Evolutionary conservation across 2,329 filamentous ascomycete genomes (phyloP).

Genomic region (Setomelanomma holmii): DNA sequence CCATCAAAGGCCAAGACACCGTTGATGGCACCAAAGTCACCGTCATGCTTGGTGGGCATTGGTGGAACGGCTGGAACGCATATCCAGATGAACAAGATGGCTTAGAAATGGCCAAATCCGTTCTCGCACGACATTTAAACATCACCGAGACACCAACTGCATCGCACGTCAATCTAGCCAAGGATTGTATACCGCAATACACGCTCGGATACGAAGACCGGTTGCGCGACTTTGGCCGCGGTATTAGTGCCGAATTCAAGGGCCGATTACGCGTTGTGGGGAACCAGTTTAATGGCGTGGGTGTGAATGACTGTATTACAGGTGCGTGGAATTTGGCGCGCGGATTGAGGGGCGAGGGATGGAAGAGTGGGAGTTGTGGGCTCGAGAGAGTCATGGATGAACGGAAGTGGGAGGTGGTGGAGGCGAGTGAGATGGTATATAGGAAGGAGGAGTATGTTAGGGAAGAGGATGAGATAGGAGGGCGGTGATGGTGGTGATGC

Average conservation of each 20-base stretch:
- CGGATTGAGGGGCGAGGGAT: conserved; percentile 43
- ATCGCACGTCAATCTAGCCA: conserved; percentile 66
- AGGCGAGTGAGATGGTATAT: conserved; percentile 13
- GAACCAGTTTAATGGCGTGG: conserved; percentile 56
- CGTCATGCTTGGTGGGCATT: conserved; percentile 93
- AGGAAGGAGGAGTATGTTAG: conserved; percentile 1
- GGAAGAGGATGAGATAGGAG: neutral
- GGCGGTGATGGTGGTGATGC: too few species aligned
- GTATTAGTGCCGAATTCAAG: conserved; percentile 64
- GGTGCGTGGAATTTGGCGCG: conserved; percentile 62
- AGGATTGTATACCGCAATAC: conserved; percentile 90
- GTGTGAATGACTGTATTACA: conserved; percentile 61
- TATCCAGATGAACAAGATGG: conserved; percentile 72
- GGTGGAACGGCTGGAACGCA: conserved; percentile 73
- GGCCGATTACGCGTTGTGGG: conserved; percentile 69
- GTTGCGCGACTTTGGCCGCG: conserved; percentile 63
- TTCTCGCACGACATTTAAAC: conserved; percentile 76
- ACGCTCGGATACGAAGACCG: conserved; percentile 74
- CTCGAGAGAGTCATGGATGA: conserved; percentile 29
- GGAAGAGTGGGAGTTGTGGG: conserved; percentile 35
- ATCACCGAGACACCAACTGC: conserved; percentile 70
- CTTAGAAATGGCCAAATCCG: conserved; percentile 70
- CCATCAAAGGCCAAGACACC: conserved; percentile 63
- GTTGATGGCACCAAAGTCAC: conserved; percentile 81
- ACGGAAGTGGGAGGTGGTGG: conserved; percentile 20